Percentiles rank a stretch among this genome's conserved stretches.
Evolutionary conservation across 768 basidiomycete genomes (phyloP).

Genomic region (Boletus subparvulus): DNA sequence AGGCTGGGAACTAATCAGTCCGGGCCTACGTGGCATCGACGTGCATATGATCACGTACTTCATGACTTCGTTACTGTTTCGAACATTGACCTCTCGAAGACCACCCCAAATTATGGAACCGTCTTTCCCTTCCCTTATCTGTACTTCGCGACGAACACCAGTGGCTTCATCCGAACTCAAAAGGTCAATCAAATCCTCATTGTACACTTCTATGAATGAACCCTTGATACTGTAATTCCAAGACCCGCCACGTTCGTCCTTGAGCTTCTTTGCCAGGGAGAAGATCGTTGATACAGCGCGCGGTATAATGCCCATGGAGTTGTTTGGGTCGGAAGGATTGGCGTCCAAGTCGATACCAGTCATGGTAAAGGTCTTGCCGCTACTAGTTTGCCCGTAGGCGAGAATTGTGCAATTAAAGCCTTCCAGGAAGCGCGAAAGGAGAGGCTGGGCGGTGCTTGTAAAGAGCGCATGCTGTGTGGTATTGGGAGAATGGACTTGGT

Average conservation of each 20-base stretch:
- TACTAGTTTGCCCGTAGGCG: constrained; percentile 36
- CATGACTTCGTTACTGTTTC: constrained; percentile 87
- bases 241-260: constrained; percentile 67
- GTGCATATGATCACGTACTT: constrained; percentile 49
- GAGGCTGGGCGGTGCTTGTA: constrained; percentile 78
- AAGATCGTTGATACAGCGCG: constrained; percentile 91
- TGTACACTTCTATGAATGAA: constrained; percentile 97
- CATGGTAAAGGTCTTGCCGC: constrained; percentile 75
- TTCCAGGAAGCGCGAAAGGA: constrained; percentile 83
- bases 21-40: constrained; percentile 10
- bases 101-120: constrained; percentile 98
- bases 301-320: constrained; percentile 93
- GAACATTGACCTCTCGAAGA: constrained; percentile 88
- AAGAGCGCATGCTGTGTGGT: constrained; percentile 87
- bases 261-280: constrained; percentile 68
- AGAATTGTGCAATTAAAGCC: constrained; percentile 89
- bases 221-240: constrained; percentile 85
- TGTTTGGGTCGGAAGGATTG: constrained; percentile 77
- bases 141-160: constrained; percentile 78
- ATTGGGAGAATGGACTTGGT: constrained; percentile 88
- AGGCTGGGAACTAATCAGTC: constrained; percentile 51
- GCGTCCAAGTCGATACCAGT: constrained; percentile 90
- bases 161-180: constrained; percentile 69
- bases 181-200: constrained; percentile 97
- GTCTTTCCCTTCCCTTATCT: constrained; percentile 96